Base-by-base conservation (phyloP, 2,329 filamentous ascomycete species). In the Alternaria angustiovoidea region DNA sequence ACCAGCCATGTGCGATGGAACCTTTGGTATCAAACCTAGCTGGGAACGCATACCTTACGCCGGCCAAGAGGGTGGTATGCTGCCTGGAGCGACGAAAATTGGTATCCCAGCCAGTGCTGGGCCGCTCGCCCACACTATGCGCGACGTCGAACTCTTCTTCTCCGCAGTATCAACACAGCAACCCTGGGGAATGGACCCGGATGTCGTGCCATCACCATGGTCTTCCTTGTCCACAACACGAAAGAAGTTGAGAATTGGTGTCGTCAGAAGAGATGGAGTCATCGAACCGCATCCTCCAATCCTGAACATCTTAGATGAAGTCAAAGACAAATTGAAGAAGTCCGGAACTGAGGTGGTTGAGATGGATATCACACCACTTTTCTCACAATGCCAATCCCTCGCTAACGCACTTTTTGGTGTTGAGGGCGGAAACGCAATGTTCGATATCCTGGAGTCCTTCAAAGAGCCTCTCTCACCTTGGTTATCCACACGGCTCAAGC, bases 391-490 rank as follows among this genome's bases (percentile, higher is more conserved):
- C 53, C 85, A 89, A 59, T 82, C 81, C 2, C 79, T 88, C 8
- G 84, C 86, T 38, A 87, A 87, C 59, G 82, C 82, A 16, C 77
- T 90, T 52, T 86, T 89, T 75, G 83, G 83, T 24, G 78, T 87
- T 11, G 86, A 89, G 67, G 88, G 87, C 12, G 82, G 79, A 1
- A 82, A 83, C 9, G 69, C 72, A 46, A 86, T 88, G 80, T 83
- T 88, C 54, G 83, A 88, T 69, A 77, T 87, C 6, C 77, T 90
- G 24, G 85, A 87, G 53, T 73, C 79, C 11, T 86, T 81, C 4
- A 79, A 78, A 6, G 88, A 89, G 64, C 85, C 86, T 0, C 75
- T 89, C 2, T 88, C 84, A 12, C 85, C 85, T 1, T 90, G 87
- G 86, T 80, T 89, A n/a, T 75, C 79, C 36, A 80, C 79, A 2